Conservation (phyloP, 495 filamentous ascomycete genomes). For the Echria macrotheca region DNA sequence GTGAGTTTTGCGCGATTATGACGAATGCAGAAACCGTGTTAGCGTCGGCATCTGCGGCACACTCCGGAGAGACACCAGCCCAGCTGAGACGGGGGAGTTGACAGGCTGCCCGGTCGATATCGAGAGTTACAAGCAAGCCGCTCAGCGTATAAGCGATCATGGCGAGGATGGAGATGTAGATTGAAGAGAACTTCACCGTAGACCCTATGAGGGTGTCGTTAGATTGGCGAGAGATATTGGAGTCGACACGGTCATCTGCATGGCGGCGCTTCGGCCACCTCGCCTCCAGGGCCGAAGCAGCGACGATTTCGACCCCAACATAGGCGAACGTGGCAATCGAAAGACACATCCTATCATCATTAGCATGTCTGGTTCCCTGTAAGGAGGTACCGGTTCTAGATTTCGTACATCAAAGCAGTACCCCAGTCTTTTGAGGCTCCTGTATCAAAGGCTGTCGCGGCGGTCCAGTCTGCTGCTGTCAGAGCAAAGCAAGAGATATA, state of each 20-base stretch:
- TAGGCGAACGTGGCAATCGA: constrained; percentile 40
- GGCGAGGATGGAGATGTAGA: constrained; percentile 29
- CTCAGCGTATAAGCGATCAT: constrained; percentile 24
- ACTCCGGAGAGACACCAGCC: background rate
- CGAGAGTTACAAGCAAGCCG: constrained; percentile 16
- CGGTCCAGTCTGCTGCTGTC: constrained; percentile 12
- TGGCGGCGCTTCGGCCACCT: constrained; percentile 19
- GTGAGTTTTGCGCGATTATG: constrained; percentile 24
- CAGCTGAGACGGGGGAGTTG: constrained; percentile 17
- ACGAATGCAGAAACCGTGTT: constrained; percentile 34
- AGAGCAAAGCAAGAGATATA: too few species aligned
- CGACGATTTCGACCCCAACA: constrained; percentile 39
- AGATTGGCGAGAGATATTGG: constrained; percentile 22
- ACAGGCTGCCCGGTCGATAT: constrained; percentile 10
- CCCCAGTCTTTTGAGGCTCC: constrained; percentile 15
- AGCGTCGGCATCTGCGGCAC: background rate
- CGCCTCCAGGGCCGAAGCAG: constrained; percentile 40
- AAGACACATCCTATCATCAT: constrained; percentile 30
- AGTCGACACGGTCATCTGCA: constrained; percentile 22
- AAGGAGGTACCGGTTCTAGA: too few species aligned
- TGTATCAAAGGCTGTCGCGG: constrained; percentile 8
- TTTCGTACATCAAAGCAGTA: constrained; percentile 20
- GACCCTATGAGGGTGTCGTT: constrained; percentile 20
- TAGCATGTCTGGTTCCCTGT: too few species aligned
- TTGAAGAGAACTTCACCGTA: constrained; percentile 25